These are phyloP conservation scores for Cercospora janseana DNA, from an alignment of 2,329 filamentous ascomycete genomes.

Conservation along the genomic window DNA sequence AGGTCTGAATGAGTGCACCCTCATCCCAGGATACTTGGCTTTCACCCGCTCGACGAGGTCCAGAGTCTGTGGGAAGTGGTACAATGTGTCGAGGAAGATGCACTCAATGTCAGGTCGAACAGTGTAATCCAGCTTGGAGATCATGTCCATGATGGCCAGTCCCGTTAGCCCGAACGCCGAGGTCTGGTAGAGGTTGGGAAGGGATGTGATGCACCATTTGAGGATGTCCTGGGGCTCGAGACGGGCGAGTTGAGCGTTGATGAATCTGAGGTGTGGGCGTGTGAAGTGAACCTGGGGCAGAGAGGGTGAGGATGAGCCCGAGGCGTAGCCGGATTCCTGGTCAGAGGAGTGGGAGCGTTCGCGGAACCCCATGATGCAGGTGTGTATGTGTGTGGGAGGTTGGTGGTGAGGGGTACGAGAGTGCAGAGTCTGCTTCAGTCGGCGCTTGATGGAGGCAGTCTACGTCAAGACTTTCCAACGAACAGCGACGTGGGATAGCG, in stretches of 20 bases:
- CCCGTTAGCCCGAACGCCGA: conserved; percentile 54
- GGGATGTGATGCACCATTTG: conserved; percentile 84
- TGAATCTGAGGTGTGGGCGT: conserved; percentile 79
- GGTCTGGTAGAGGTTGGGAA: conserved; percentile 58
- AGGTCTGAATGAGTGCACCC: conserved; percentile 87
- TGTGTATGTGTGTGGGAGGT: background rate
- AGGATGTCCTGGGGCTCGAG: conserved; percentile 89
- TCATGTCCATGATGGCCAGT: conserved; percentile 60
- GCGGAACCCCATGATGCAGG: conserved; percentile 21
- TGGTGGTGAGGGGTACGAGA: conserved; percentile 3
- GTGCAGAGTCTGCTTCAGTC: conserved; percentile 10
- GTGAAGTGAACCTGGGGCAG: conserved; percentile 82
- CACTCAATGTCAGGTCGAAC: conserved; percentile 55
- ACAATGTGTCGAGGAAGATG: conserved; percentile 56
- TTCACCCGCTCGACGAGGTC: conserved; percentile 64
- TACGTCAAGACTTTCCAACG: no score
- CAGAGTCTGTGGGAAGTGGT: conserved; percentile 53
- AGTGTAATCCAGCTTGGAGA: conserved; percentile 67
- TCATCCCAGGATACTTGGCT: conserved; percentile 72
- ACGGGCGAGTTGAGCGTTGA: conserved; percentile 84
- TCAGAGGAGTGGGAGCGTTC: conserved; percentile 37
- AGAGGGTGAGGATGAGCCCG: conserved; percentile 60
- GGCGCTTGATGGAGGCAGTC: no score
- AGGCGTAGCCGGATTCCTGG: conserved; percentile 81
- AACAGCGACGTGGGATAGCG: no score